Evolutionary conservation across 2,329 filamentous ascomycete species (phyloP).

Genomic region (Emergomyces africanus): DNA sequence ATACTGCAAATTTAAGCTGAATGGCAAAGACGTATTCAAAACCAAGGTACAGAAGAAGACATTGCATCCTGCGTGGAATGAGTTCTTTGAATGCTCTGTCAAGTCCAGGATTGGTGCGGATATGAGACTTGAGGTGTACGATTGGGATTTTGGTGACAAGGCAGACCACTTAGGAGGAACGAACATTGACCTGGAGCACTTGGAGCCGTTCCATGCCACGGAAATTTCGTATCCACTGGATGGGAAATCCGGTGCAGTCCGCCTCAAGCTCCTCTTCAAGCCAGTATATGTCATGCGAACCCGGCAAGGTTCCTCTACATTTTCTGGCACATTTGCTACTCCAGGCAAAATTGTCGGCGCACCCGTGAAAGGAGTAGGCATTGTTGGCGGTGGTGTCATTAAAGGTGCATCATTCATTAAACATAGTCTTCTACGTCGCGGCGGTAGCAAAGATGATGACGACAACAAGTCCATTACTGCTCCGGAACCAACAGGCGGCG

Average conservation of each 20-base stretch:
- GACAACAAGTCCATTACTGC: constrained; percentile 5
- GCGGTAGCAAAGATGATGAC: constrained; percentile 36
- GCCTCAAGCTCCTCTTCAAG: constrained; percentile 79
- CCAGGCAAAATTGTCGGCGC: constrained; percentile 86
- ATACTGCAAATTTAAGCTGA: constrained; percentile 87
- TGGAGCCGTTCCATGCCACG: constrained; percentile 75
- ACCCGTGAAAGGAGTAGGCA: constrained; percentile 84
- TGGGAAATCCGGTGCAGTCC: constrained; percentile 75
- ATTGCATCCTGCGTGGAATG: constrained; percentile 87
- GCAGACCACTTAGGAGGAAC: constrained; percentile 78
- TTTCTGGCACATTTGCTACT: constrained; percentile 75
- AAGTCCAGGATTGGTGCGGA: constrained; percentile 74
- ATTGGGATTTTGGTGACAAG: constrained; percentile 95
- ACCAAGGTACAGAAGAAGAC: constrained; percentile 97
- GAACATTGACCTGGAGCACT: constrained; percentile 58
- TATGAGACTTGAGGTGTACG: constrained; percentile 72
- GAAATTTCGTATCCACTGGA: constrained; percentile 66
- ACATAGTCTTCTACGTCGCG: constrained; percentile 49
- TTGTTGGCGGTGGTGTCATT: constrained; percentile 68
- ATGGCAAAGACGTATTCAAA: constrained; percentile 84
- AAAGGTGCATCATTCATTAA: constrained; percentile 86
- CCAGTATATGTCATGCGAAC: constrained; percentile 80
- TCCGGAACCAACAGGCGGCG: constrained; percentile 5
- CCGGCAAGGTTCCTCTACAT: constrained; percentile 82
- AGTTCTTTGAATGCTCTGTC: constrained; percentile 76